phyloP scores from a whole-genome alignment of 768 basidiomycete species.

The Amanita exitialis region DNA sequence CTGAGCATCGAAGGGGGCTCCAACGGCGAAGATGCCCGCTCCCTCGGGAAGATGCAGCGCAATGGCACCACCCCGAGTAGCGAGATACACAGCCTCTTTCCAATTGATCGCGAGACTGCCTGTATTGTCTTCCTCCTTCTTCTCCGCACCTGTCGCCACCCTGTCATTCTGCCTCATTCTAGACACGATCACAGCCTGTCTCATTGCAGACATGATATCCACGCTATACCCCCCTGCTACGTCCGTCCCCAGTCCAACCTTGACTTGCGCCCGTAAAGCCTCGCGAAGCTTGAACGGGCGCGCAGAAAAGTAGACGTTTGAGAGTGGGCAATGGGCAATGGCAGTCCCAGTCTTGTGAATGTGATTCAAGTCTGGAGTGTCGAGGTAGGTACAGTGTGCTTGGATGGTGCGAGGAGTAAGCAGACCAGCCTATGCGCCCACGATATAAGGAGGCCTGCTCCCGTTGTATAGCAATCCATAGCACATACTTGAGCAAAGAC shows the following conservation, averaged over 20 bases:
- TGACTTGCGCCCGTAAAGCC: slow-evolving; percentile 51
- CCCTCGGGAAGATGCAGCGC: slow-evolving; percentile 49
- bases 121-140: not conserved
- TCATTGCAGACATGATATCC: slow-evolving; percentile 73
- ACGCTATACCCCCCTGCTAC: slow-evolving; percentile 79
- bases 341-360: slow-evolving; percentile 43
- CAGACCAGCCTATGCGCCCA: slow-evolving; percentile 41
- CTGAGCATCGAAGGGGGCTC: slow-evolving; percentile 68
- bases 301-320: slow-evolving; percentile 81
- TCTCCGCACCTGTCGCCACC: slow-evolving; percentile 16
- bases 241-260: slow-evolving; percentile 78
- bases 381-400: slow-evolving; percentile 84
- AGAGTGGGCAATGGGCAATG: slow-evolving; percentile 83
- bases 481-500: slow-evolving; percentile 58
- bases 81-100: slow-evolving; percentile 75
- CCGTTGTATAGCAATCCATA: not conserved
- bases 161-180: slow-evolving; percentile 51
- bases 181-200: slow-evolving; percentile 65
- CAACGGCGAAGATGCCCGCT: slow-evolving; percentile 45
- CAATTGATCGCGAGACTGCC: slow-evolving; percentile 53
- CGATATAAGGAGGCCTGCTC: not conserved
- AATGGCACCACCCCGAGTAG: slow-evolving; percentile 68
- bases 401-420: slow-evolving; percentile 61
- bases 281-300: slow-evolving; percentile 61
- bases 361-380: slow-evolving; percentile 35